phyloP scores from a whole-genome alignment of 805 yeast genomes.

The Torulaspora gathmanii region DNA sequence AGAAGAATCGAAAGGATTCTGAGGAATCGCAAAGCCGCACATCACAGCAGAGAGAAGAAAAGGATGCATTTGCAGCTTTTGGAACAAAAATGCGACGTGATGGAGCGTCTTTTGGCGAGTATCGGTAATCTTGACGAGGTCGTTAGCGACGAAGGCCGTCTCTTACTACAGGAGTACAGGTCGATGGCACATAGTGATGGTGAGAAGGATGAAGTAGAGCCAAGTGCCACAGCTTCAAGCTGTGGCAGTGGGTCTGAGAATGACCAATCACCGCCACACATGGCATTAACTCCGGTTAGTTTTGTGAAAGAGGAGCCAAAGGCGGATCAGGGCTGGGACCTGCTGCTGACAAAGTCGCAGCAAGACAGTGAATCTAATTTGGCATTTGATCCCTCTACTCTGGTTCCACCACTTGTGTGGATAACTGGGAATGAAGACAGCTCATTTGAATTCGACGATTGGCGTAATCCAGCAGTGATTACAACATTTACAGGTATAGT shows the following conservation, averaged over 20 bases:
- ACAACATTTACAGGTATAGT: conserved; percentile 18
- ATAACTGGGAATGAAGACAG: conserved; percentile 22
- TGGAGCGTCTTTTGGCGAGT: conserved; percentile 27
- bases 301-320: conserved; percentile 10
- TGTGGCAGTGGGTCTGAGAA: conserved; percentile 1
- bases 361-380: conserved; percentile 2
- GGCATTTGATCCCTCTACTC: neutral
- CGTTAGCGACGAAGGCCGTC: conserved; percentile 14
- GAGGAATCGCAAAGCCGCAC: conserved; percentile 95
- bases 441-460: conserved; percentile 39
- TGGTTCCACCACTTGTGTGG: conserved; percentile 10
- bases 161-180: conserved; percentile 10
- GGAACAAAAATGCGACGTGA: conserved; percentile 45
- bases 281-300: conserved; percentile 16
- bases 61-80: conserved; percentile 83
- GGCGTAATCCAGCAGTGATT: conserved; percentile 47
- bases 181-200: neutral
- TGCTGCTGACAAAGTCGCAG: conserved; percentile 13
- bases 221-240: conserved; percentile 2
- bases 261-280: conserved; percentile 5
- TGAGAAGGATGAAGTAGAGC: neutral
- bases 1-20: conserved; percentile 88
- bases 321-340: conserved; percentile 12
- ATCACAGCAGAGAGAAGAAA: conserved; percentile 94
- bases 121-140: conserved; percentile 21